phyloP scores from a whole-genome alignment of 257 asterid species.

The Ligustrum vulgare region DNA sequence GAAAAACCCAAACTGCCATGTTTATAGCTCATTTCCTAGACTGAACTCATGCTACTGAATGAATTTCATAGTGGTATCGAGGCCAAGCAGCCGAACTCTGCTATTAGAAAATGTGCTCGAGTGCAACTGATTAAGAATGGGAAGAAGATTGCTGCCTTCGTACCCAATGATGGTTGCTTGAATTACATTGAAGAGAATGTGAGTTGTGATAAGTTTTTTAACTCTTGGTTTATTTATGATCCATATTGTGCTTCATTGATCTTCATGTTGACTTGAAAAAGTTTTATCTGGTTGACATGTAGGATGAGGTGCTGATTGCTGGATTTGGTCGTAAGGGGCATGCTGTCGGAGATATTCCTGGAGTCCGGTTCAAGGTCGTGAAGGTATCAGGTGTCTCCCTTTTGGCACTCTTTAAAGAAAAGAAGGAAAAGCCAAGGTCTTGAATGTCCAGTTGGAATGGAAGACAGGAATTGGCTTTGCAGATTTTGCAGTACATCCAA shows the following conservation, averaged over 20 bases:
- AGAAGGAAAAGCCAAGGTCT: constrained; percentile 75
- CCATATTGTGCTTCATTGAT: not conserved
- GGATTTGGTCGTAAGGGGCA: constrained; percentile 78
- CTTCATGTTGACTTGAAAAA: not conserved
- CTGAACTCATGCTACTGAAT: not conserved
- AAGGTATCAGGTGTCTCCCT: constrained; percentile 80
- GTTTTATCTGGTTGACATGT: not conserved
- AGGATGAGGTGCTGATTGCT: constrained; percentile 82
- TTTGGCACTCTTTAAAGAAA: constrained; percentile 71
- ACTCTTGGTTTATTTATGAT: not conserved
- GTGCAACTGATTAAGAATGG: constrained; percentile 75
- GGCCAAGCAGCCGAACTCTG: constrained; percentile 82
- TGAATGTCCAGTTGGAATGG: constrained; percentile 6
- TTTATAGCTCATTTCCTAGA: not conserved
- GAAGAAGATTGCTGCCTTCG: constrained; percentile 72
- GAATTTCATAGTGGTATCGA: constrained; percentile 54
- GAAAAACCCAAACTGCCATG: not conserved
- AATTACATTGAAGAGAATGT: constrained; percentile 73
- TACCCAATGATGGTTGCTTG: constrained; percentile 73
- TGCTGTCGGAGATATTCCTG: constrained; percentile 81
- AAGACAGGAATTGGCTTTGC: not conserved
- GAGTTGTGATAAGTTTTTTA: constrained; percentile 13
- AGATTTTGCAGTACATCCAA: not conserved
- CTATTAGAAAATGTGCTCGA: constrained; percentile 73
- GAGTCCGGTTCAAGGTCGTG: constrained; percentile 73